Percentiles rank a stretch among this genome's conserved stretches.
Evolutionary conservation across 257 asterid genomes (phyloP).

Genomic region (Verbascum thapsus): DNA sequence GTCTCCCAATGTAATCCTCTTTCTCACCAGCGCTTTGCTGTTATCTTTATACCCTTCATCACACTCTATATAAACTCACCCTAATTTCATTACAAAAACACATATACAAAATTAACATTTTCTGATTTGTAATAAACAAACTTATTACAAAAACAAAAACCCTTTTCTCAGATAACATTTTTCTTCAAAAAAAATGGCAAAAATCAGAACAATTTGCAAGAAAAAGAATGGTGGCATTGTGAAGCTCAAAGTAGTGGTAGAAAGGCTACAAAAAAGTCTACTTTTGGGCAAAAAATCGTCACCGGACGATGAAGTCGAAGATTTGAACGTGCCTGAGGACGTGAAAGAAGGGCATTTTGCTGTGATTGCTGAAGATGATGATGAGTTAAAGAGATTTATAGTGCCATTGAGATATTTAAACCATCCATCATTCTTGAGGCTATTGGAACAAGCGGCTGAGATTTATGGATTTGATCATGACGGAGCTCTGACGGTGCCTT

Average conservation of each 20-base stretch:
- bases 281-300: constrained; percentile 37
- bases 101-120: not conserved
- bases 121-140: too few relatives aligned
- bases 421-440: constrained; percentile 57
- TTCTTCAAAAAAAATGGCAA: constrained; percentile 27
- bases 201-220: constrained; percentile 9
- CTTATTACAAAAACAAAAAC: not conserved
- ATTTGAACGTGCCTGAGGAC: constrained; percentile 50
- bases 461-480: constrained; percentile 72
- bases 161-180: too few relatives aligned
- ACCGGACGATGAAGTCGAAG: constrained; percentile 15
- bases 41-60: not conserved
- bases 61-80: constrained; percentile 27
- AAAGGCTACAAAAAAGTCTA: constrained; percentile 55
- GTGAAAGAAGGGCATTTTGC: constrained; percentile 50
- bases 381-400: constrained; percentile 56
- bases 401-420: constrained; percentile 61
- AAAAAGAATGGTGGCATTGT: constrained; percentile 40
- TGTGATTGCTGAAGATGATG: constrained; percentile 39
- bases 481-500: constrained; percentile 71
- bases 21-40: not conserved
- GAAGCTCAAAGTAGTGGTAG: constrained; percentile 52
- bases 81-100: not conserved
- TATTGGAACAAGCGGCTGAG: constrained; percentile 72
- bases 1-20: constrained; percentile 36